Conservation (phyloP, 2,329 filamentous ascomycete species). For the Bipolaris oryzae region DNA sequence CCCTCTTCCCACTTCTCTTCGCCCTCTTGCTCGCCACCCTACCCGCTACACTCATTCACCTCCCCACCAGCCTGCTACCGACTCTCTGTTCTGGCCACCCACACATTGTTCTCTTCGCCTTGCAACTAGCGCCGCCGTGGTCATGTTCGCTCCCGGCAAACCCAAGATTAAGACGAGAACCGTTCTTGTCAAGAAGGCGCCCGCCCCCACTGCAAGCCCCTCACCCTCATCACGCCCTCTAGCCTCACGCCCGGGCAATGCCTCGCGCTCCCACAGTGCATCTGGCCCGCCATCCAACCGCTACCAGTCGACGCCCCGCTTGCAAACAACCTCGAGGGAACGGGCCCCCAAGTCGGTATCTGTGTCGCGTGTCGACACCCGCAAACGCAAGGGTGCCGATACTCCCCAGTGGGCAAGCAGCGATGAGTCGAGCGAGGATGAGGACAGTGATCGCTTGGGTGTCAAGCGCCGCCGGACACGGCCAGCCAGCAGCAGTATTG, state of each 20-base stretch:
- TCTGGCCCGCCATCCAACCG: conserved; percentile 34
- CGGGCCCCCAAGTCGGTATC: conserved; percentile 34
- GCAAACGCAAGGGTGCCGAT: conserved; percentile 44
- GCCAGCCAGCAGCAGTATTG: conserved; percentile 46
- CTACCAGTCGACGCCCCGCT: conserved; percentile 31
- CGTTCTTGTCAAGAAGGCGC: conserved; percentile 38
- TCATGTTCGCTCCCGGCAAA: conserved; percentile 40
- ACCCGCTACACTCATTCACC: conserved; percentile 23
- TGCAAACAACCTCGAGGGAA: conserved; percentile 24
- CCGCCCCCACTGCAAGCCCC: conserved; percentile 20
- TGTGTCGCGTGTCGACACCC: conserved; percentile 33
- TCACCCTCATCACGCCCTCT: conserved; percentile 18
- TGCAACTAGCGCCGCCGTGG: conserved; percentile 14
- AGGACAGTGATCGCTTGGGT: conserved; percentile 35
- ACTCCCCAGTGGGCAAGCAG: conserved; percentile 45
- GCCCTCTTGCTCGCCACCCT: conserved; percentile 10
- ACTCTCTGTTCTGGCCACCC: conserved; percentile 5
- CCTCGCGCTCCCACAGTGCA: conserved; percentile 20
- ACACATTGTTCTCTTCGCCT: conserved; percentile 8
- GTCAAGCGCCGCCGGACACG: conserved; percentile 39
- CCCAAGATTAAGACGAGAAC: conserved; percentile 44
- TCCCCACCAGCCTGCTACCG: conserved; percentile 14
- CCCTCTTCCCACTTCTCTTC: conserved; percentile 18
- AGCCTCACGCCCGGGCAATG: conserved; percentile 13
- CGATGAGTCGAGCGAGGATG: conserved; percentile 39